Conservation (phyloP, 1,284 basidiomycete genomes). For the Microbotryum scabiosae region DNA sequence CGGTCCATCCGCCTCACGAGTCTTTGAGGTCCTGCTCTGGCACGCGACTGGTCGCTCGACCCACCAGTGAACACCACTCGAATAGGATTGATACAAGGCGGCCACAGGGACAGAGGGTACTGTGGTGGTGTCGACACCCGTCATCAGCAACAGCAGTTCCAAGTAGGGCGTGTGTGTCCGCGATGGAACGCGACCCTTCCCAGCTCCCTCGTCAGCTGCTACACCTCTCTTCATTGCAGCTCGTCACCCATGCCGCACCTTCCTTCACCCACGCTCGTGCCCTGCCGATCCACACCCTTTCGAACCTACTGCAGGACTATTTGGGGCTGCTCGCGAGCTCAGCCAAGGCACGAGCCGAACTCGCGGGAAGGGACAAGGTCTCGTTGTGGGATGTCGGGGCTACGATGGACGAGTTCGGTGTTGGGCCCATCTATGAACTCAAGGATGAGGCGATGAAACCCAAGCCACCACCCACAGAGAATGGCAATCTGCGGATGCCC, state of each 20-base stretch:
- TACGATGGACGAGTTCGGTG: slow-evolving; percentile 24
- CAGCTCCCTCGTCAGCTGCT: slow-evolving; percentile 16
- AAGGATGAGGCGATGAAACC: slow-evolving; percentile 17
- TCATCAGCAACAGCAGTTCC: no score
- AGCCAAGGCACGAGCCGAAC: slow-evolving; percentile 20
- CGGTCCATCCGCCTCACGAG: no score
- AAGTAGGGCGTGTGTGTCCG: no score
- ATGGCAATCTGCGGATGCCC: slow-evolving; percentile 10
- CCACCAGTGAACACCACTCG: no score
- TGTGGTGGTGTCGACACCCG: no score
- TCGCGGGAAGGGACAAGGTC: slow-evolving; percentile 19
- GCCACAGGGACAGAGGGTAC: no score
- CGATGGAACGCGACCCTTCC: not conserved
- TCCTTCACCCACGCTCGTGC: slow-evolving; percentile 24
- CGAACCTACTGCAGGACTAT: slow-evolving; percentile 30
- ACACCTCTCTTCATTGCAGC: slow-evolving; percentile 17
- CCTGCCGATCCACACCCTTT: slow-evolving; percentile 23
- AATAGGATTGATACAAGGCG: no score
- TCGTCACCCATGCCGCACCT: slow-evolving; percentile 13
- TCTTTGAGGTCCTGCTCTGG: no score
- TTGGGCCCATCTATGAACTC: slow-evolving; percentile 12
- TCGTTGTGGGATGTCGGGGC: slow-evolving; percentile 28
- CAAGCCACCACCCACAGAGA: slow-evolving; percentile 2
- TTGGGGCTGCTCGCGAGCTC: slow-evolving; percentile 25
- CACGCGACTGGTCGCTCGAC: no score